These are phyloP conservation scores for Oryza glaberrima DNA, from an alignment of 176 grass and related monocot genomes.

Conservation along the genomic window DNA sequence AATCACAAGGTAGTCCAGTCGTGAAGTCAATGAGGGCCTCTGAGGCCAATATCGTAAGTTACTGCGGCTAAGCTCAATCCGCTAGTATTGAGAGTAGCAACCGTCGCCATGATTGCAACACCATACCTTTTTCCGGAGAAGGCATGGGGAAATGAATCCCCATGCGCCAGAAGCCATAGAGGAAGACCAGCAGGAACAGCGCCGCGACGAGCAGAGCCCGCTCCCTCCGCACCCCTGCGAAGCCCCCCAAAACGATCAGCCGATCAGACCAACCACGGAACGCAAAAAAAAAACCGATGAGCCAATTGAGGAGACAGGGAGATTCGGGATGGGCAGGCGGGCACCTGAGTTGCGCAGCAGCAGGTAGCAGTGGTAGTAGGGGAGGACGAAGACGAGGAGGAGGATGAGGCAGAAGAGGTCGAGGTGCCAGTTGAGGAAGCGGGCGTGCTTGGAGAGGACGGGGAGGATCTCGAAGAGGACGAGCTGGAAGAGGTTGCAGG, in stretches of 20 bases:
- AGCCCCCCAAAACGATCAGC: not conserved
- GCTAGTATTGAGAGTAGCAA: not conserved
- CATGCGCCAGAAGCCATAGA: constrained; percentile 96
- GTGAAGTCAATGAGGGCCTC: not conserved
- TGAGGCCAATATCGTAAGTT: not conserved
- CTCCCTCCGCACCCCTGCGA: constrained; percentile 75
- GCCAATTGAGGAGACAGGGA: not conserved
- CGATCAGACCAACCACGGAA: not conserved
- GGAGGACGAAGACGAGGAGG: constrained; percentile 88
- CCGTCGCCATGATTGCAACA: not conserved
- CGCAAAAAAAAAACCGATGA: not conserved
- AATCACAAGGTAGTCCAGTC: not conserved
- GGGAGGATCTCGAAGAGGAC: constrained; percentile 99
- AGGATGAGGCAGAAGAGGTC: constrained; percentile 97
- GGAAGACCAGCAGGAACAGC: constrained; percentile 79
- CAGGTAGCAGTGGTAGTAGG: constrained; percentile 97
- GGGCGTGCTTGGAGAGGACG: constrained; percentile 85
- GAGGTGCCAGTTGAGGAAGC: constrained; percentile 98
- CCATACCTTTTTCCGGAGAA: constrained; percentile 89
- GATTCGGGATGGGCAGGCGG: not conserved
- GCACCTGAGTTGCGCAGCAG: constrained; percentile 87
- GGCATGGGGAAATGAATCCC: constrained; percentile 99
- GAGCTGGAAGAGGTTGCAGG: constrained; percentile 98
- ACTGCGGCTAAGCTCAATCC: not conserved
- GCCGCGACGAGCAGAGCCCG: constrained; percentile 65